Evolutionary conservation across 345 rosid genomes (phyloP).

Genomic region (Eucalyptus victrix): DNA sequence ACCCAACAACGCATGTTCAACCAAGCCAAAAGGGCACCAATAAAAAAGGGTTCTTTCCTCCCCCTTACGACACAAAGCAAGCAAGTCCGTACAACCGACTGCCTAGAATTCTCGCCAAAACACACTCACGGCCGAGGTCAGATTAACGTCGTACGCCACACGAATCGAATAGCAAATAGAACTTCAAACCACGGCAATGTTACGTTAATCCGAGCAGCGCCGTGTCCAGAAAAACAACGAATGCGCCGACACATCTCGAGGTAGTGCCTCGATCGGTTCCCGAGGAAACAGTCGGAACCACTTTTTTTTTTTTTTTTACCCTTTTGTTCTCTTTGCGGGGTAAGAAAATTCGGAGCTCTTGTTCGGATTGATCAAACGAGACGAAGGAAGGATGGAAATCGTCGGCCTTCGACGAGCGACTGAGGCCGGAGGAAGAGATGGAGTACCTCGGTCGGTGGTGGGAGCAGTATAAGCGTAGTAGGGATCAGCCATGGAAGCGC

Average conservation of each 20-base stretch:
- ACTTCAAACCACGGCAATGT: background rate
- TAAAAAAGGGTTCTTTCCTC: background rate
- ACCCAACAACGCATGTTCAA: background rate
- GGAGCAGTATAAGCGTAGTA: constrained; percentile 11
- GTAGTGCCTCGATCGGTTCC: background rate
- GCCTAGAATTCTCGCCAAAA: background rate
- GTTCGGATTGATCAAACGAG: background rate
- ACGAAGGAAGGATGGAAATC: background rate
- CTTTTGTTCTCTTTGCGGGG: background rate
- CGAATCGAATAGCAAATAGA: background rate
- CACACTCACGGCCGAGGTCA: background rate
- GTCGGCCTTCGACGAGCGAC: background rate
- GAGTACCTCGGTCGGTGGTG: constrained; percentile 8
- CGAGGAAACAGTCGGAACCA: background rate
- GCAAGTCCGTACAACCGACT: background rate
- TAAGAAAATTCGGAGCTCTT: background rate
- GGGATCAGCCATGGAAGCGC: constrained; percentile 10
- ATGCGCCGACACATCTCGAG: background rate
- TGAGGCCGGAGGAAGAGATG: background rate
- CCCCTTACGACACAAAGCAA: background rate
- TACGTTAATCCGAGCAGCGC: background rate
- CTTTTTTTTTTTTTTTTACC: no score
- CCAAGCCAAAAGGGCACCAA: background rate
- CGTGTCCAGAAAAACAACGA: background rate
- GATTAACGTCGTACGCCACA: background rate